Evolutionary conservation across 352 stramenopile genomes (phyloP).

Genomic region (Phytopythium litorale): DNA sequence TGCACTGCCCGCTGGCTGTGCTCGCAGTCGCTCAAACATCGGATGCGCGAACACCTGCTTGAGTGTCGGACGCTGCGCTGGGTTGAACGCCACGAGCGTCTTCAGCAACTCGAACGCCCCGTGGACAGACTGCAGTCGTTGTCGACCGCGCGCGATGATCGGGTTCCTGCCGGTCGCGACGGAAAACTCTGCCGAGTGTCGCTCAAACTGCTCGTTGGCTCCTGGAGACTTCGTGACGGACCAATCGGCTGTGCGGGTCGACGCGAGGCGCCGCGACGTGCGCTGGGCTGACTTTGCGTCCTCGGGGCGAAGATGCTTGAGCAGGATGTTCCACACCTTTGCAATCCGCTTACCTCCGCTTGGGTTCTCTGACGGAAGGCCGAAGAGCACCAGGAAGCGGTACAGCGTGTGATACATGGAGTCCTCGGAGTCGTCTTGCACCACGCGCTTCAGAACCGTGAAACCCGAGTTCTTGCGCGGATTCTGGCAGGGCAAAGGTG

Average conservation of each 20-base stretch:
- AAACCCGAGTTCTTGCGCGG: constrained; percentile 55
- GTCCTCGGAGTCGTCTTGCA: constrained; percentile 64
- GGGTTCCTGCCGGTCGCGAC: constrained; percentile 39
- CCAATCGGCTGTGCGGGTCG: constrained; percentile 10
- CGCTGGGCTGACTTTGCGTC: constrained; percentile 13
- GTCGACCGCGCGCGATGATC: constrained; percentile 46
- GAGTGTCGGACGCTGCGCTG: constrained; percentile 53
- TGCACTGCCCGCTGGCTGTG: not conserved
- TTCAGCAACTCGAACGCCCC: constrained; percentile 49
- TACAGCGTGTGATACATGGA: constrained; percentile 96
- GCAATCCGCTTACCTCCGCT: constrained; percentile 31
- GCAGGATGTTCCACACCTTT: constrained; percentile 53
- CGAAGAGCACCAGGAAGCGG: constrained; percentile 95
- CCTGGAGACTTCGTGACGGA: not conserved
- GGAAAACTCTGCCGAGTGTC: constrained; percentile 45
- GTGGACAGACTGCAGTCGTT: constrained; percentile 35
- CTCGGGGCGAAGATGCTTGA: constrained; percentile 60
- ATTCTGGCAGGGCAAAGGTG: constrained; percentile 24
- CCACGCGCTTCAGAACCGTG: constrained; percentile 58
- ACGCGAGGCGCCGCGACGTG: constrained; percentile 16
- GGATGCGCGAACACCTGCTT: constrained; percentile 59
- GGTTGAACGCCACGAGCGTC: constrained; percentile 61
- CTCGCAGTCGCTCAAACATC: constrained; percentile 48
- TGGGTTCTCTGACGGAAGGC: constrained; percentile 68
- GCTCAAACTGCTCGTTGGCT: constrained; percentile 31